Base-by-base conservation (phyloP, 148 eudicot genomes). In the Arctostaphylos glauca region DNA sequence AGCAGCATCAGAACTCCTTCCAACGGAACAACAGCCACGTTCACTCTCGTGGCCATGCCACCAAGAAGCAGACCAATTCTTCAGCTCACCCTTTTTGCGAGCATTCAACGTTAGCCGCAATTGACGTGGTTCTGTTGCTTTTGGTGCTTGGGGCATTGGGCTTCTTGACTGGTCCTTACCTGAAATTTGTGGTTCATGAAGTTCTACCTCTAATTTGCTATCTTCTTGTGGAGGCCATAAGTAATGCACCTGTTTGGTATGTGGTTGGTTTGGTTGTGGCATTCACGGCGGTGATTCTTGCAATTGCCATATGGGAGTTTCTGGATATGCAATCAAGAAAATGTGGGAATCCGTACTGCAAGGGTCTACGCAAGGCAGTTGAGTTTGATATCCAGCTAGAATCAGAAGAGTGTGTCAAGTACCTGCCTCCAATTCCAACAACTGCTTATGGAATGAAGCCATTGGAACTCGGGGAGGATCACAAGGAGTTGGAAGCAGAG, bases 341-440 rank as follows among this genome's bases (percentile, higher is more conserved):
- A 78, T 88, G 89, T 70, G 89, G 87, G 49, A 85, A 85, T 31
- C 76, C 80, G 9, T 25, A 19, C 5, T 88, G 89, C 66, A 88
- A 83, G 67, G 89, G 86, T n/a, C 14, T 88, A 71, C 80, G 86
- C 6, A 85, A 86, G 78, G 87, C 89, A 0, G 86, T 88, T 49
- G 87, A 85, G 62, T 88, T 85, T 4, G 89, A 88, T 85, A 88
- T 88, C 12, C 89, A 88, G 81, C 78, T 88, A 10, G 89, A 88
- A 38, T 83, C 89, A 3, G 89, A 88, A 72, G 86, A 85, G 64
- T 88, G 86, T 81, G 86, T 88, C 23, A 88, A 85, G 87, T 80
- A 81, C 79, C 81, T 76, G 68, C 80, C 87, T 3, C 50, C 74
- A 7, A 4, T 23, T 19, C 46, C 54, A 12, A 58, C 18, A 9